phyloP scores from a whole-genome alignment of 805 yeast species.

The Candida montana region DNA sequence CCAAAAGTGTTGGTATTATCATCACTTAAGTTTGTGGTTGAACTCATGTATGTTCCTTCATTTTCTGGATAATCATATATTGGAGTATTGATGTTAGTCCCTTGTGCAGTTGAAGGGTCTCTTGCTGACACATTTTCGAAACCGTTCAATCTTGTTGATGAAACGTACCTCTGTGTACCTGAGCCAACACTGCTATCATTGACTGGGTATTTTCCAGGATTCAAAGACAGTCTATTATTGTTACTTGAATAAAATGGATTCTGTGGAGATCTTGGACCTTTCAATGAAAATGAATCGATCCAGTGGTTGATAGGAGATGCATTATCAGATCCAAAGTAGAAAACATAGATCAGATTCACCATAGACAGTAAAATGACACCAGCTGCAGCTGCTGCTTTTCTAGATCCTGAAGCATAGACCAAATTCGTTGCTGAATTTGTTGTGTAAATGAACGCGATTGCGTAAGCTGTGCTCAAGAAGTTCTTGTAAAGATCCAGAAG shows the following conservation, averaged over 20 bases:
- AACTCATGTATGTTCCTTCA: constrained; percentile 18
- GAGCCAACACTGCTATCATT: constrained; percentile 12
- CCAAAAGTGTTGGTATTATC: constrained; percentile 14
- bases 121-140: constrained; percentile 44
- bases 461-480: constrained; percentile 34
- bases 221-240: constrained; percentile 9
- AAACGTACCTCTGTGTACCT: constrained; percentile 29
- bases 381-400: constrained; percentile 83
- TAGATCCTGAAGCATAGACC: constrained; percentile 62
- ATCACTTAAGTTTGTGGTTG: constrained; percentile 12
- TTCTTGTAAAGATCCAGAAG: constrained; percentile 64
- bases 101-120: constrained; percentile 8
- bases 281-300: constrained; percentile 75
- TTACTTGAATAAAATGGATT: constrained; percentile 19
- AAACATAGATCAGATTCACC: constrained; percentile 77
- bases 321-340: constrained; percentile 87
- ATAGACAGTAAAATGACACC: constrained; percentile 83
- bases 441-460: constrained; percentile 76
- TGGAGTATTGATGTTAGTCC: constrained; percentile 11
- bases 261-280: constrained; percentile 36
- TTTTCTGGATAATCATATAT: constrained; percentile 14
- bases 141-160: constrained; percentile 55
- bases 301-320: constrained; percentile 82
- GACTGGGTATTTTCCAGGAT: not conserved
- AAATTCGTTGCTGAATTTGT: constrained; percentile 78